These are phyloP conservation scores for Talaromyces stipitatus DNA, from an alignment of 495 filamentous ascomycete species.

Conservation along the genomic window DNA sequence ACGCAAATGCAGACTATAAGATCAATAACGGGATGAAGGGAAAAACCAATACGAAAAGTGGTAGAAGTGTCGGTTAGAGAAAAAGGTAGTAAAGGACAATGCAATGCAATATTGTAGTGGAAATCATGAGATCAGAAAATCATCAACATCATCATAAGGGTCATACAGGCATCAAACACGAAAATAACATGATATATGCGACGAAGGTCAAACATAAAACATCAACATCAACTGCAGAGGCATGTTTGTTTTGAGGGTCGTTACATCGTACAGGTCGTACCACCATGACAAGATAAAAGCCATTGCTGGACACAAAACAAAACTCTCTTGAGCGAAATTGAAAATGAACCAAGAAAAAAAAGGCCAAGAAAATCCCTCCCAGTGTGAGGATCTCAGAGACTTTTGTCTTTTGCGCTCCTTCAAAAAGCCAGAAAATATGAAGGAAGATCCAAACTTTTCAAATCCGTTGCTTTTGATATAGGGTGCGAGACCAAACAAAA, in stretches of 20 bases:
- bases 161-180: slow-evolving; percentile 8
- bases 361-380: background rate
- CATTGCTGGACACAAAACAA: background rate
- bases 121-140: slow-evolving; percentile 3
- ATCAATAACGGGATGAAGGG: background rate
- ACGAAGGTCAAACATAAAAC: background rate
- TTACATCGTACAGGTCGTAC: slow-evolving; percentile 8
- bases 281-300: slow-evolving; percentile 3
- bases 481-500: background rate
- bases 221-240: background rate
- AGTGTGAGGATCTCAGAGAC: background rate
- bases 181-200: slow-evolving; percentile 3
- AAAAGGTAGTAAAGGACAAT: background rate
- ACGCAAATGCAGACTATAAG: background rate
- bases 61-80: background rate
- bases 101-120: slow-evolving; percentile 4
- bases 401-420: background rate
- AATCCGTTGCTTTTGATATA: background rate
- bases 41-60: background rate
- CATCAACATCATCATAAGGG: slow-evolving; percentile 6
- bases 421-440: slow-evolving; percentile 1
- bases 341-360: background rate
- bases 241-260: background rate
- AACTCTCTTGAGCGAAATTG: background rate
- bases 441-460: slow-evolving; percentile 5